Percentiles rank a stretch among this genome's conserved stretches.
Conservation (phyloP, 768 basidiomycete species). For the Calocybe gangraenosa region DNA sequence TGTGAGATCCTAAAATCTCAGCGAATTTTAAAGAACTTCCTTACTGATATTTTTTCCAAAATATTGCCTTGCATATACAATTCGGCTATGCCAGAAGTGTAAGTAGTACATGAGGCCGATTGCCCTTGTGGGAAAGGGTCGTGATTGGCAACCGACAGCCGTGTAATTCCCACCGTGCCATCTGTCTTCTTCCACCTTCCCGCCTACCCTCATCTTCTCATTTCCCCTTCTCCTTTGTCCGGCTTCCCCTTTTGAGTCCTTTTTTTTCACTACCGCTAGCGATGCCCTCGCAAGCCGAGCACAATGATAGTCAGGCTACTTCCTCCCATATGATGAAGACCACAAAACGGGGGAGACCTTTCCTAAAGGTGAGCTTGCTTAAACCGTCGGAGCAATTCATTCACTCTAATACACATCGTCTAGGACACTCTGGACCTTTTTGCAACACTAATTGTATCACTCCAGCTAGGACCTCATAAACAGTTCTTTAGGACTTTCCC, state of each 20-base stretch:
- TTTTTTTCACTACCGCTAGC: conserved; percentile 40
- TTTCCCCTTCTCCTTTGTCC: conserved; percentile 24
- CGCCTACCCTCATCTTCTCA: conserved; percentile 19
- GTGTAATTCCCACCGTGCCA: conserved; percentile 32
- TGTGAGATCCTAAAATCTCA: no score
- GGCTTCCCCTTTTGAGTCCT: conserved; percentile 25
- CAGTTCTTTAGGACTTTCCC: conserved; percentile 95
- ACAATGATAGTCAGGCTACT: conserved; percentile 44
- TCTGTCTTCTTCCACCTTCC: no score
- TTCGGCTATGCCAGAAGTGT: no score
- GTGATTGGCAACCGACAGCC: conserved; percentile 39
- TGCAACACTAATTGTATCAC: conserved; percentile 92
- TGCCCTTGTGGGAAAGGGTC: conserved; percentile 38
- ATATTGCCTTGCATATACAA: no score
- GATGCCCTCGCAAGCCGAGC: conserved; percentile 37
- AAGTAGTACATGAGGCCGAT: no score
- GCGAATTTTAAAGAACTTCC: no score
- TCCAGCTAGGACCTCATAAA: conserved; percentile 84
- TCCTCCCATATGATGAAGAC: conserved; percentile 99
- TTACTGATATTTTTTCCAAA: no score
- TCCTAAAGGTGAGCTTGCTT: conserved; percentile 65
- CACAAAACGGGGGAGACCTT: conserved; percentile 91
- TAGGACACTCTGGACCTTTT: conserved; percentile 99
- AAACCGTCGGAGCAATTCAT: conserved; percentile 10
- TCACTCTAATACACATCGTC: conserved; percentile 1